These are phyloP conservation scores for Polytrichum formosum DNA, from an alignment of 225 moss, liverwort and hornwort genomes.

Conservation along the genomic window DNA sequence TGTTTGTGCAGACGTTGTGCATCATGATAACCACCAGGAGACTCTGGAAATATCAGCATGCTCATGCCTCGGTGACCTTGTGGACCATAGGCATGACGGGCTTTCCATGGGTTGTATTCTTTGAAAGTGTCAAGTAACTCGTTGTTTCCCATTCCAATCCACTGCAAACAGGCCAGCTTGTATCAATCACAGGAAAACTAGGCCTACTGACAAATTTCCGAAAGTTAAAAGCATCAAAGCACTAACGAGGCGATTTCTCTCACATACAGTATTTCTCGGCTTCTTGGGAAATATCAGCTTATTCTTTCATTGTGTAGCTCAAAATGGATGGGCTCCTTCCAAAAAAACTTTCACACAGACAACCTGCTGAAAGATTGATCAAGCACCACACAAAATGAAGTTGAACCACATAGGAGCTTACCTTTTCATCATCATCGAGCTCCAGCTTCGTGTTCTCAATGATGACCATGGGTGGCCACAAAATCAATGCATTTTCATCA, in stretches of 20 bases:
- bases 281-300: not conserved
- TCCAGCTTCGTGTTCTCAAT: constrained; percentile 62
- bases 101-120: constrained; percentile 55
- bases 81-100: constrained; percentile 71
- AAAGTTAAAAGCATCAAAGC: no score
- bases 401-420: constrained; percentile 2
- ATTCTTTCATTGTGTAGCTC: not conserved
- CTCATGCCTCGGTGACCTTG: constrained; percentile 75
- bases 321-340: not conserved
- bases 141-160: constrained; percentile 70
- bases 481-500: constrained; percentile 28
- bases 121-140: constrained; percentile 70
- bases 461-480: constrained; percentile 69
- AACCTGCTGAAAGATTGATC: not conserved
- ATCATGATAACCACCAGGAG: constrained; percentile 60
- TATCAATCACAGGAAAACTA: not conserved
- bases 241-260: no score
- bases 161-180: constrained; percentile 24
- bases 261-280: no score
- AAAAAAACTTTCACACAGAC: not conserved
- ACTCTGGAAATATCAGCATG: constrained; percentile 58
- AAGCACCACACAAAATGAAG: not conserved
- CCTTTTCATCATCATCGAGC: constrained; percentile 63
- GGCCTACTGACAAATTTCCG: no score
- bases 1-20: constrained; percentile 49